A percentile compares a stretch with the other conserved stretches of the same genome.
phyloP scores from a whole-genome alignment of 2,329 filamentous ascomycete genomes.

The Monascus ruber region DNA sequence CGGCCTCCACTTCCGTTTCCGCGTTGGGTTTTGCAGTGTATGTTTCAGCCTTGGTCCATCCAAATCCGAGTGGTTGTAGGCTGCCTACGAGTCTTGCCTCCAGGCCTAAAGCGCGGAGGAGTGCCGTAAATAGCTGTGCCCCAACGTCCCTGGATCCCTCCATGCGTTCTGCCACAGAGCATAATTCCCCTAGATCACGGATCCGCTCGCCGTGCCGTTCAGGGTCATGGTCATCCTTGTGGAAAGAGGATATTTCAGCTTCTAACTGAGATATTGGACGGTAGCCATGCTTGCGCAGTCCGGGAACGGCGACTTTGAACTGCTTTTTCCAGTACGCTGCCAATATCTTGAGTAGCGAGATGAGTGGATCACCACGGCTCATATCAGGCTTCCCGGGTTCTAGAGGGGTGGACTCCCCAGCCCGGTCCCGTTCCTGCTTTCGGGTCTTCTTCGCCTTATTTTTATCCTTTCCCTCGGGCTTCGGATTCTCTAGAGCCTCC shows the following conservation, averaged over 20 bases:
- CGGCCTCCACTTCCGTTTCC: conserved; percentile 6
- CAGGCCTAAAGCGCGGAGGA: conserved; percentile 68
- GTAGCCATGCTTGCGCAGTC: conserved; percentile 81
- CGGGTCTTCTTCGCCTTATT: conserved; percentile 31
- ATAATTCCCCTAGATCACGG: conserved; percentile 54
- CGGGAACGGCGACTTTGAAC: conserved; percentile 66
- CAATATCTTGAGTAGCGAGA: conserved; percentile 64
- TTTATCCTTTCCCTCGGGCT: conserved; percentile 27
- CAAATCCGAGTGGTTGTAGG: conserved; percentile 77
- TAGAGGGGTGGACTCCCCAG: conserved; percentile 53
- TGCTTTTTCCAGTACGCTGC: conserved; percentile 78
- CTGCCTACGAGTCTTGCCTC: conserved; percentile 76
- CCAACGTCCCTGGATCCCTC: conserved; percentile 79
- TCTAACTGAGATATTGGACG: conserved; percentile 65
- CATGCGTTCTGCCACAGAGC: conserved; percentile 55
- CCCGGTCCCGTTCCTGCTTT: conserved; percentile 54
- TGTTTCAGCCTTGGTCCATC: conserved; percentile 80
- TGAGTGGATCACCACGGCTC: conserved; percentile 71
- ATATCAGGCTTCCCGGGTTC: conserved; percentile 63
- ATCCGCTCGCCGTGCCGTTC: conserved; percentile 67
- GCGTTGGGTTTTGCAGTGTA: conserved; percentile 39
- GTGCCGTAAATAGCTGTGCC: conserved; percentile 76
- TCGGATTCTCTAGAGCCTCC: conserved; percentile 32
- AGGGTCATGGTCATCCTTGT: conserved; percentile 49
- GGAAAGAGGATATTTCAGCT: conserved; percentile 60